phyloP scores from a whole-genome alignment of 495 filamentous ascomycete species.

The Annulohypoxylon maeteangense region DNA sequence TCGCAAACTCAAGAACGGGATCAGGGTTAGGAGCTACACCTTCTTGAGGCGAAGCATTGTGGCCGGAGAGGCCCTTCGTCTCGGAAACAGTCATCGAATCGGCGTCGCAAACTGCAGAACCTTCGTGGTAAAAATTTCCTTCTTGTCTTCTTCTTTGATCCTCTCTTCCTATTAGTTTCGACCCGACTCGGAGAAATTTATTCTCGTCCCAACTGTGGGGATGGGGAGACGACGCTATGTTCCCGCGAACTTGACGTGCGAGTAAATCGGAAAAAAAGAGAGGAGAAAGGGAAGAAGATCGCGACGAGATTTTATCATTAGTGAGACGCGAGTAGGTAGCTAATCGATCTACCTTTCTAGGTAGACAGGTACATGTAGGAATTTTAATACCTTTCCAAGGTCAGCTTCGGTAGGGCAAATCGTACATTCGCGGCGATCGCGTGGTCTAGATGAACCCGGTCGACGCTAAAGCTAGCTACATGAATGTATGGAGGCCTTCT shows the following conservation, averaged over 20 bases:
- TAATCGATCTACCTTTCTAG: constrained; percentile 32
- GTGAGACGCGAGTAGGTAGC: constrained; percentile 27
- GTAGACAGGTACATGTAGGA: constrained; percentile 15
- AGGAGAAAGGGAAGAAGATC: constrained; percentile 11
- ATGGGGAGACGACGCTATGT: constrained; percentile 22
- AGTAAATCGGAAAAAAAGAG: constrained; percentile 14
- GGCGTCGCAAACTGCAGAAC: not conserved
- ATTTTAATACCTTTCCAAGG: constrained; percentile 43
- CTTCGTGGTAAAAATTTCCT: constrained; percentile 10
- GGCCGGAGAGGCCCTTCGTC: constrained; percentile 34
- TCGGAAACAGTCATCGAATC: constrained; percentile 39
- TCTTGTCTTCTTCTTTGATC: constrained; percentile 2
- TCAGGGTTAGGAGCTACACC: constrained; percentile 44
- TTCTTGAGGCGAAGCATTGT: constrained; percentile 34
- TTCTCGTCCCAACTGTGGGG: constrained; percentile 32
- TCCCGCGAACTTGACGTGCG: constrained; percentile 26
- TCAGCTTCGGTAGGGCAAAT: constrained; percentile 41
- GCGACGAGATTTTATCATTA: constrained; percentile 21
- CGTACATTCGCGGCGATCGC: constrained; percentile 29
- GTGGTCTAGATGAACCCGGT: constrained; percentile 42
- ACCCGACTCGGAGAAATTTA: constrained; percentile 28
- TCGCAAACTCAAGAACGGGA: constrained; percentile 53
- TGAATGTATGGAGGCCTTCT: constrained; percentile 33
- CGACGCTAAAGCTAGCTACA: constrained; percentile 32
- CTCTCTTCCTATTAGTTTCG: constrained; percentile 15